Base-by-base conservation (phyloP, 805 yeast species). In the Jamesozyma rosinii region DNA sequence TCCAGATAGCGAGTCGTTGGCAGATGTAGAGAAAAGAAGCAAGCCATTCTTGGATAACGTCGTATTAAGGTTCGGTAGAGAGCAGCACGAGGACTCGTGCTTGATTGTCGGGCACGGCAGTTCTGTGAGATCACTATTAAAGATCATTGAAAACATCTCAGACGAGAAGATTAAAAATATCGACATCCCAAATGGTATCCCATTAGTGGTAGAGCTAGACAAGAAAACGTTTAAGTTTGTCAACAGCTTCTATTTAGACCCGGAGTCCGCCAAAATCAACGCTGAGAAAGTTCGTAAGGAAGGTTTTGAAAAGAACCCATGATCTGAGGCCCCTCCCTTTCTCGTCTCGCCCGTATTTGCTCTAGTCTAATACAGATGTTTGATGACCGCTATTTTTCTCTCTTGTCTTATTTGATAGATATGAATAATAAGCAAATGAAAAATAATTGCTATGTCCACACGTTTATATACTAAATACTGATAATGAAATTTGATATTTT, bases 111-210 rank as follows among this genome's bases (percentile, higher is more conserved):
- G 85, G 13, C 95, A 84, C 70, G 95, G 95, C 35, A 79, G 85
- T 59, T 77, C 89, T 4, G 83, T 83, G 47, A 72, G 95, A 59
- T 84, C 88, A 8, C 66, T 84, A 45, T 71, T 83, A 52, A 84
- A 83, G 63, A 71, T 79, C 52, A 60, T 84, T 50, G 83, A 80
- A 64, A 67, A 68, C 15, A 75, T 84, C 34, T 70, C 78, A 40
- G 87, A 81, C 55, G 76, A 72, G 3, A 83, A 76, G 38, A 83
- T 84, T 51, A 81, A 83, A 44, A 74, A 77, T 39, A 72, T 84
- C 49, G 83, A 84, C 66, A 81, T 84, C 43, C 92, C 94, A 24
- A 84, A 87, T 57, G 92, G 88, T 44, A 82, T 83, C 41, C 95
- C 95, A 37, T 69, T 84, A 63, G 80, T 79, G 40, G 67, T 83